Base-by-base conservation (phyloP, 192 early-diverging fungal species). In the Coemansia pectinata region DNA sequence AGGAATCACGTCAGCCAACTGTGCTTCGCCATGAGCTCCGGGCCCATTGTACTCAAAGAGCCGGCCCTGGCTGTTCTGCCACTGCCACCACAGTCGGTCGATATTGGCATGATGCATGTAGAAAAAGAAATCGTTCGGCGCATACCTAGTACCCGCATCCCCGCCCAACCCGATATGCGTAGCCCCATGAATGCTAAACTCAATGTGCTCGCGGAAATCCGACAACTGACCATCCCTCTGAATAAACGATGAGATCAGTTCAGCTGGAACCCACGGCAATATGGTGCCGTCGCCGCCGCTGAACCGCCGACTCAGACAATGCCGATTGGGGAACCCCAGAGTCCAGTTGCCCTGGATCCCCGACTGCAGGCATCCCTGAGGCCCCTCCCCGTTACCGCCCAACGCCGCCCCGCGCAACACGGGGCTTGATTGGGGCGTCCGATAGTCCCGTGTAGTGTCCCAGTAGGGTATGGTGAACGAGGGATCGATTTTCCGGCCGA, bases 101-200 rank as follows among this genome's bases (percentile, higher is more conserved):
- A 89, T 77, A 62, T 83, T 86, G 57, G 86, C 86, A 58, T 90
- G 89, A 74, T 90, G 88, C 68, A 89, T 77, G 57, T 74, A 85
- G 76, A 90, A 90, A 67, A 87, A 74, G 27, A 87, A 83, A 53
- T 90, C 89, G 68, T 78, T 81, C n/a, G 85, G 73, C 23, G 85
- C 83, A 58, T 71, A 79, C 62, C 63, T 73, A 3, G 77, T 78
- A 3, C 69, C 70, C 53, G 78, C 78, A 66, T 87, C 86, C 44
- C 80, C 83, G 68, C 80, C 81, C 21, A 85, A 34, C 2, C 81
- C 81, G 15, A 85, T 65, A 11, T 85, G 84, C 36, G 74, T 74
- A 0, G 69, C 72, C 5, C 84, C 84, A 50, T 85, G 84, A 48
- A 79, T 79, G 34, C 81, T 50, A 57, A 70, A 84, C 73, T 84